Evolutionary conservation across 805 yeast species (phyloP).

Genomic region (Metschnikowia picachoensis): DNA sequence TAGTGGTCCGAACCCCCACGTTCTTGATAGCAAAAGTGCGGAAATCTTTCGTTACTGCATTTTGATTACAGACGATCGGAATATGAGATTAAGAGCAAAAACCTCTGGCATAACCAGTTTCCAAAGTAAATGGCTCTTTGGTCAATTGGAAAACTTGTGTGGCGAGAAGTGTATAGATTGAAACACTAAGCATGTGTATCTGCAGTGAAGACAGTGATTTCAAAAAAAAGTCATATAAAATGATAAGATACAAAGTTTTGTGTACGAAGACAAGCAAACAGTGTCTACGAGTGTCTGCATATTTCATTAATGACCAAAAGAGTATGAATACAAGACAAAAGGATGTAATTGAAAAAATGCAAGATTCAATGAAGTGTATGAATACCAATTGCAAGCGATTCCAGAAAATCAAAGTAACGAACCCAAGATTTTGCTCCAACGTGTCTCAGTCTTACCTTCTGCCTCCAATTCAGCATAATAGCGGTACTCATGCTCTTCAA

Average conservation of each 20-base stretch:
- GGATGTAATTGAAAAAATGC: background rate
- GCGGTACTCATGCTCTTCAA: conserved; percentile 48
- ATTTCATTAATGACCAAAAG: background rate
- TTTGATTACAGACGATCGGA: conserved; percentile 69
- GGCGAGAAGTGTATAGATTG: conserved; percentile 50
- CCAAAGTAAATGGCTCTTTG: conserved; percentile 60
- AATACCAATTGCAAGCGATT: too few relatives aligned
- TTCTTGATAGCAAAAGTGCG: conserved; percentile 35
- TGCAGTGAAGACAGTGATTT: background rate
- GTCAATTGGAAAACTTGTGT: conserved; percentile 44
- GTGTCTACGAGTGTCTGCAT: background rate
- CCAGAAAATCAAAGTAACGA: conserved; percentile 13
- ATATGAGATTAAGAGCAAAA: conserved; percentile 64
- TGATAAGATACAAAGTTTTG: too few relatives aligned
- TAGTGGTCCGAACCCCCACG: conserved; percentile 15
- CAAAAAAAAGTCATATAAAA: background rate
- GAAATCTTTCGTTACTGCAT: conserved; percentile 52
- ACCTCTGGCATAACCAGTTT: conserved; percentile 51
- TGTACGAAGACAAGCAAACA: too few relatives aligned
- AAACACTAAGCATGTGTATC: conserved; percentile 2
- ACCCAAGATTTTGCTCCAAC: conserved; percentile 12
- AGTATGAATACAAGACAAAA: background rate
- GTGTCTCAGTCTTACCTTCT: conserved; percentile 15
- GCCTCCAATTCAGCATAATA: conserved; percentile 35
- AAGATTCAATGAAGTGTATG: too few relatives aligned